Evolutionary conservation across 352 stramenopile species (phyloP).

Genomic region (Bremia lactucae): DNA sequence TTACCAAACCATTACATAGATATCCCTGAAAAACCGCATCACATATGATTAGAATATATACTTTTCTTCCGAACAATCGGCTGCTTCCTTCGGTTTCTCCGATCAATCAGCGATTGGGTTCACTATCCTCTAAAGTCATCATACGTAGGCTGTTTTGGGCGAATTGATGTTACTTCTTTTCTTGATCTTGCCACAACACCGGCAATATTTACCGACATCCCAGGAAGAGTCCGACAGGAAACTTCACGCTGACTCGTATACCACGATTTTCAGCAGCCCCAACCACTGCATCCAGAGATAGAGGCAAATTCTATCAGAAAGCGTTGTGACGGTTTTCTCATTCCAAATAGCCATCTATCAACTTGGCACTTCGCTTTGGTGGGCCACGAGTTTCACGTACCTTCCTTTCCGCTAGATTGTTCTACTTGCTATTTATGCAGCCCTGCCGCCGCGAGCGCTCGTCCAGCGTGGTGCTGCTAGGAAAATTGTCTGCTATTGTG

Average conservation of each 20-base stretch:
- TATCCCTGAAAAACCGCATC: no score
- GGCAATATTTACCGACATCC: no score
- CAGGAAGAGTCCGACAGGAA: neutral
- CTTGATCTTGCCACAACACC: no score
- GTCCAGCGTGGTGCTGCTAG: conserved; percentile 32
- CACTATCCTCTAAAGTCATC: no score
- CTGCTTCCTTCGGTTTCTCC: no score
- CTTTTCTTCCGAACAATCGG: no score
- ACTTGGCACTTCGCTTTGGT: conserved; percentile 1
- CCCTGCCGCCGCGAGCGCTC: conserved; percentile 23
- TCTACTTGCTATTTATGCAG: conserved; percentile 14
- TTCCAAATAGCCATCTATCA: neutral
- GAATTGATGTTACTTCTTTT: no score
- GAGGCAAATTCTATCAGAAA: neutral
- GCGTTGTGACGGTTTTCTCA: conserved; percentile 17
- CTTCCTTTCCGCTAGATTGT: conserved; percentile 7
- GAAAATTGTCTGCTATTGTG: conserved; percentile 43
- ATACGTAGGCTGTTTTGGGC: no score
- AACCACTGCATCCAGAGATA: conserved; percentile 14
- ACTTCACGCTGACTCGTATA: conserved; percentile 1
- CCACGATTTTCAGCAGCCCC: conserved; percentile 11
- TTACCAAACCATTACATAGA: no score
- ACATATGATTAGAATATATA: no score
- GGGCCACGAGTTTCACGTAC: neutral
- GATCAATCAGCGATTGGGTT: no score